Percentiles rank a stretch among this genome's conserved stretches.
Conservation (phyloP, 345 rosid species). For the Murraya koenigii region DNA sequence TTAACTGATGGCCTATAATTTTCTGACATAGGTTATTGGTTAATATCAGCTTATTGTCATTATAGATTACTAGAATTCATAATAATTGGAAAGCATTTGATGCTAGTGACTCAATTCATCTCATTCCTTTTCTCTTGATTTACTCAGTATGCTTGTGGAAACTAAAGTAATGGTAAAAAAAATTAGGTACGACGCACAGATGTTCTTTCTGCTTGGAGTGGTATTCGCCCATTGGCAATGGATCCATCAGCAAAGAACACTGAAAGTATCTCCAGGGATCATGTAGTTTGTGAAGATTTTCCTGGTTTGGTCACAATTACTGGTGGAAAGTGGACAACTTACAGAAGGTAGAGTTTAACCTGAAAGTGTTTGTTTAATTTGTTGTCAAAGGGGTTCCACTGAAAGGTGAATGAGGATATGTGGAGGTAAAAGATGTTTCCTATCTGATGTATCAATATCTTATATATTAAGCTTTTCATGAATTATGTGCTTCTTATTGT, state of each 20-base stretch:
- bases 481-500: neutral
- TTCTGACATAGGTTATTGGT: neutral
- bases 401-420: neutral
- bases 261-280: constrained; percentile 96
- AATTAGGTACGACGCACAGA: constrained; percentile 81
- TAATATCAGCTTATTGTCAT: neutral
- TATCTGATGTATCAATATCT: neutral
- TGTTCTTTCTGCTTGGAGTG: constrained; percentile 99
- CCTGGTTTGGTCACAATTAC: constrained; percentile 97
- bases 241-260: constrained; percentile 93
- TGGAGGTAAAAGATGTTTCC: neutral
- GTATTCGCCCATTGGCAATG: constrained; percentile 89
- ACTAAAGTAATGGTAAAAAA: constrained; percentile 16
- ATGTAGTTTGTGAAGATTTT: constrained; percentile 78
- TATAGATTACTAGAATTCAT: neutral
- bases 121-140: constrained; percentile 4
- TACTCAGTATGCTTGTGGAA: constrained; percentile 17
- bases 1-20: neutral
- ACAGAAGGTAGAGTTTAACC: constrained; percentile 62
- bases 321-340: constrained; percentile 99
- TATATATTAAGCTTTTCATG: neutral
- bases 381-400: neutral
- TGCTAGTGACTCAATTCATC: neutral
- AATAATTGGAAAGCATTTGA: neutral
- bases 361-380: neutral